phyloP scores from a whole-genome alignment of 306 rosid genomes.

The Macrotyloma uniflorum region DNA sequence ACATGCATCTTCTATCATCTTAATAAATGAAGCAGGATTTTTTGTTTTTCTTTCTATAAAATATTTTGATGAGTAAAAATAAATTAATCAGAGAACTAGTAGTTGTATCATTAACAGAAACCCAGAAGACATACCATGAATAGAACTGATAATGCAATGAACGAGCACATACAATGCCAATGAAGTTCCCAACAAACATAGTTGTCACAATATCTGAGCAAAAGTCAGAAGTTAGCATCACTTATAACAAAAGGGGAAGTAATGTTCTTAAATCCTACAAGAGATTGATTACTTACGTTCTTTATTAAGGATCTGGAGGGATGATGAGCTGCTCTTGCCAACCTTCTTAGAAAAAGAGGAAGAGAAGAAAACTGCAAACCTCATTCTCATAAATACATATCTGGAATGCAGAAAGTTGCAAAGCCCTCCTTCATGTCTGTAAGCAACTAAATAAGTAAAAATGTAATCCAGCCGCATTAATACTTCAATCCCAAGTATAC shows the following conservation, averaged over 20 bases:
- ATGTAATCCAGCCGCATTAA: conserved; percentile 13
- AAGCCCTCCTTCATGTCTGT: conserved; percentile 96
- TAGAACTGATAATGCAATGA: conserved; percentile 96
- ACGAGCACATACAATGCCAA: conserved; percentile 89
- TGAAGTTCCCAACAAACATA: conserved; percentile 91
- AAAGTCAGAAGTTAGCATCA: conserved; percentile 38
- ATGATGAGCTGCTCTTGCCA: conserved; percentile 46
- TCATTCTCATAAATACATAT: conserved; percentile 58
- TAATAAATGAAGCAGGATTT: neutral
- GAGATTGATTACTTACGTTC: conserved; percentile 59
- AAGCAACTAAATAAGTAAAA: conserved; percentile 40
- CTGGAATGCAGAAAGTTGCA: conserved; percentile 66
- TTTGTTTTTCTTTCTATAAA: neutral
- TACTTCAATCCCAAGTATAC: conserved; percentile 26
- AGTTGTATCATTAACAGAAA: neutral
- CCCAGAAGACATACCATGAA: conserved; percentile 75
- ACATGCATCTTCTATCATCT: neutral
- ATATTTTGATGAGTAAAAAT: conserved; percentile 7
- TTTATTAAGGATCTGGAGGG: conserved; percentile 62
- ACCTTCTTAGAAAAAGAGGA: conserved; percentile 47
- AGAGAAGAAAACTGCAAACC: conserved; percentile 49
- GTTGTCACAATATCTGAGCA: conserved; percentile 84
- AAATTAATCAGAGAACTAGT: conserved; percentile 22
- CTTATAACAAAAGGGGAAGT: neutral
- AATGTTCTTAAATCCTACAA: conserved; percentile 24